Evolutionary conservation across 202 grass and related monocot species (phyloP), one percentile per base, ranked within the genome.

Genomic region (Carex sylvatica): DNA sequence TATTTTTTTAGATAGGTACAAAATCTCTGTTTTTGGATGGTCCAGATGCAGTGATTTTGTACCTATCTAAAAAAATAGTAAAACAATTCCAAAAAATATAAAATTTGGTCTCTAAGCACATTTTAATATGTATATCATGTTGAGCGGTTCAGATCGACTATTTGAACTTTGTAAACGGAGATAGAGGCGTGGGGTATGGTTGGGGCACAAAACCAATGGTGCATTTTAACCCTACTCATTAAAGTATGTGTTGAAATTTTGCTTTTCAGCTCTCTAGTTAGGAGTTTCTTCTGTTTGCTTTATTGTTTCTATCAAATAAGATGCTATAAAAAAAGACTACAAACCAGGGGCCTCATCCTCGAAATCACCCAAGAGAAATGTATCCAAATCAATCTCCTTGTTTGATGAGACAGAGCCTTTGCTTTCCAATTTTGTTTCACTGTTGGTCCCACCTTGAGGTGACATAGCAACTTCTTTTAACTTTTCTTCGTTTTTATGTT

Each of bases 281-380:
- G 28, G 26, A 9, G 16, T 58, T 3, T 33, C 12, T 76, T 35
- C 35, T 4, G 13, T 59, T 36, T 10, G 33, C 9, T 69, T 8
- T 38, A 20, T 22, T 77, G 16, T 33, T 59, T 20, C 4, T 38
- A 60, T 6, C 9, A 74, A 74, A 52, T 49, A 74, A 70, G 49
- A 31, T 38, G 18, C 18, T 31, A 38, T 4, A 78, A 61, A 75
- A 6, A 30, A 42, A 40, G 87, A 77, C 30, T 83, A 51, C 73
- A 58, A 88, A 99, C 96, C 96, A 74, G 76, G 84, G 30, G 62
- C 89, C 23, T 99, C 96, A 75, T 99, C 93, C 15, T 99, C 96
- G 51, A 99, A 84, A 88, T 99, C 96, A 10, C 96, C 96, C 28
- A 99, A 81, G 71, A 99, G 93, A 89, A 99, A 99, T 31, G 87